phyloP scores from a whole-genome alignment of 1,139 yeast species.

The Zygoascus meyerae region DNA sequence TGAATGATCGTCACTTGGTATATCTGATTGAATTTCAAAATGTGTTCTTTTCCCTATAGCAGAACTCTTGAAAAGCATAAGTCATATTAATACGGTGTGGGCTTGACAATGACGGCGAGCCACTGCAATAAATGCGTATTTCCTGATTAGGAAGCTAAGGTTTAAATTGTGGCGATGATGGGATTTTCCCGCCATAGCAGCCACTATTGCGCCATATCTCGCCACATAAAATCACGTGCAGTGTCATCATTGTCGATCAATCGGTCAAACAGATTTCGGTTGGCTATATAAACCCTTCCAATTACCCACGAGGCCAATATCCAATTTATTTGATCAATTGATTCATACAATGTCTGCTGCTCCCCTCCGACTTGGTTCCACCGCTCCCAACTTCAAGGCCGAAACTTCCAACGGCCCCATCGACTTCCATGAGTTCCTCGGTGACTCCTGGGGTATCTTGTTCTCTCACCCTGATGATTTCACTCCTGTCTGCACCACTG shows the following conservation, averaged over 20 bases:
- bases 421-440: constrained; percentile 69
- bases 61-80: too few relatives aligned
- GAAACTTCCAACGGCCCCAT: constrained; percentile 70
- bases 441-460: constrained; percentile 69
- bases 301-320: not conserved
- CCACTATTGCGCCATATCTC: constrained; percentile 9
- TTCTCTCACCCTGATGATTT: constrained; percentile 86
- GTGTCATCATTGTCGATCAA: constrained; percentile 5
- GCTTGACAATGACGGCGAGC: too few relatives aligned
- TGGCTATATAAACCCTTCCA: not conserved
- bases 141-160: too few relatives aligned
- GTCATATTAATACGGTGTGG: too few relatives aligned
- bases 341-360: constrained; percentile 14
- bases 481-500: constrained; percentile 89
- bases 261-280: not conserved
- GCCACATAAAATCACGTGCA: constrained; percentile 10
- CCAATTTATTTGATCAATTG: not conserved
- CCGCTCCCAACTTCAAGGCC: constrained; percentile 74
- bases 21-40: too few relatives aligned
- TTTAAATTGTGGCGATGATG: not conserved
- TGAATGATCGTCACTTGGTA: too few relatives aligned
- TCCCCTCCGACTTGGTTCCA: constrained; percentile 50
- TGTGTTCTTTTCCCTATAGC: too few relatives aligned
- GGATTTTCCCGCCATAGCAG: constrained; percentile 1
- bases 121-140: too few relatives aligned